Evolutionary conservation across 257 asterid genomes (phyloP).

Genomic region (Solanum chiquidenum): DNA sequence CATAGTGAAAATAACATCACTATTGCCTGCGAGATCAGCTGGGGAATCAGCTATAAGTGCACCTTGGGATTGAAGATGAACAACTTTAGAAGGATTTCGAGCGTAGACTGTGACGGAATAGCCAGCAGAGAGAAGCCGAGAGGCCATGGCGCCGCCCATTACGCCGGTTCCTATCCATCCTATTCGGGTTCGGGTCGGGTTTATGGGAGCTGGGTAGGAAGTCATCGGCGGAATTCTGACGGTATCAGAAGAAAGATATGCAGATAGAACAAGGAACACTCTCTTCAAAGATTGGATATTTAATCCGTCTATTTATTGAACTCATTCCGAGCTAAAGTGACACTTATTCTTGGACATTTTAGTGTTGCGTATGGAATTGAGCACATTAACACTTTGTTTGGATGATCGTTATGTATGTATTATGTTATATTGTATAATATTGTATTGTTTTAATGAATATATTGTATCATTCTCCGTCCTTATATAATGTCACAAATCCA

Average conservation of each 20-base stretch:
- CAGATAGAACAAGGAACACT: neutral
- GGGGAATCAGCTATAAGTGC: slow-evolving; percentile 46
- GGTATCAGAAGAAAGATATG: neutral
- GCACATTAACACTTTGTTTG: no score
- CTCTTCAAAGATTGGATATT: neutral
- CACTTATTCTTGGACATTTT: neutral
- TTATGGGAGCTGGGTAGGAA: slow-evolving; percentile 34
- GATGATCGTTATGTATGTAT: neutral
- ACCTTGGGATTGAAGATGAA: slow-evolving; percentile 53
- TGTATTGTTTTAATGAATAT: no score
- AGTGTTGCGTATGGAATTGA: neutral
- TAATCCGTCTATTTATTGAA: no score
- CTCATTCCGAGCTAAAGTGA: neutral
- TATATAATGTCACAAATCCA: no score
- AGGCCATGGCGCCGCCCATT: slow-evolving; percentile 83
- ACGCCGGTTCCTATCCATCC: slow-evolving; percentile 94
- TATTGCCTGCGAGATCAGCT: slow-evolving; percentile 31
- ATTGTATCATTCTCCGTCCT: no score
- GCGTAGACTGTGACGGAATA: slow-evolving; percentile 60
- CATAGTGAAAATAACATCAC: slow-evolving; percentile 70
- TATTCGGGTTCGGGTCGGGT: slow-evolving; percentile 50
- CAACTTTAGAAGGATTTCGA: slow-evolving; percentile 53
- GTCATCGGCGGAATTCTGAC: slow-evolving; percentile 10
- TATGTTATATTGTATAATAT: no score
- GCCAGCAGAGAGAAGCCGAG: slow-evolving; percentile 79